phyloP scores from a whole-genome alignment of 257 asterid genomes.

The Knoxia roxburghii region DNA sequence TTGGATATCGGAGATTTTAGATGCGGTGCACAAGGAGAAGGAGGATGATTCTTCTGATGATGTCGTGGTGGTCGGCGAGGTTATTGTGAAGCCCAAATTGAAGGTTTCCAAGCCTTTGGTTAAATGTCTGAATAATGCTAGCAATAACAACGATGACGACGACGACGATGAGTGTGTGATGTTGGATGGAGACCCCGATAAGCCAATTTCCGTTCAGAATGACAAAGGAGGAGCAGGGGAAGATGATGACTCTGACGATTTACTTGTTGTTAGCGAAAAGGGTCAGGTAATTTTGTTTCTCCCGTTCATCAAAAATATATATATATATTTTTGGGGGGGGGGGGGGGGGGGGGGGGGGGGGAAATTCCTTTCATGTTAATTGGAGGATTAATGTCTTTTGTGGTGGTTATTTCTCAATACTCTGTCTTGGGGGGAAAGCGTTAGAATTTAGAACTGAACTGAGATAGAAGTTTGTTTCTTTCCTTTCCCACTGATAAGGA shows the following conservation, averaged over 20 bases:
- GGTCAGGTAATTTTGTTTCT: slow-evolving; percentile 58
- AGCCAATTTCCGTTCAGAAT: slow-evolving; percentile 25
- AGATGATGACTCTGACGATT: slow-evolving; percentile 51
- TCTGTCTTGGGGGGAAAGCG: too few species aligned
- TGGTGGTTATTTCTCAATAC: too few species aligned
- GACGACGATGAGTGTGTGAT: slow-evolving; percentile 73
- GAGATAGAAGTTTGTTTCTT: not conserved
- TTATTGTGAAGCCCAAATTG: slow-evolving; percentile 23
- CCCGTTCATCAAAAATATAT: not conserved
- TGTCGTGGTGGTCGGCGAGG: slow-evolving; percentile 43
- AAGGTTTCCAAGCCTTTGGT: slow-evolving; percentile 17
- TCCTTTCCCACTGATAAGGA: not conserved
- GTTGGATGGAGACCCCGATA: slow-evolving; percentile 71
- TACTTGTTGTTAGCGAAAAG: slow-evolving; percentile 65
- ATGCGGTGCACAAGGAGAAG: slow-evolving; percentile 30
- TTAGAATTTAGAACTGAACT: too few species aligned
- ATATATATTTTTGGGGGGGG: not conserved
- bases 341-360: too few species aligned
- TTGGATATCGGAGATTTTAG: slow-evolving; percentile 54
- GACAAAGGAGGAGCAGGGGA: slow-evolving; percentile 25
- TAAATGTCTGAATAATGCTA: slow-evolving; percentile 3
- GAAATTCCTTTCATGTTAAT: not conserved
- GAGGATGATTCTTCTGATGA: slow-evolving; percentile 56
- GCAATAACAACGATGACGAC: slow-evolving; percentile 8
- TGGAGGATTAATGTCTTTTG: slow-evolving; percentile 1